Evolutionary conservation across 192 early-diverging fungal genomes (phyloP), one percentile per base, ranked within the genome.

Genomic region (Mortierella hygrophila): DNA sequence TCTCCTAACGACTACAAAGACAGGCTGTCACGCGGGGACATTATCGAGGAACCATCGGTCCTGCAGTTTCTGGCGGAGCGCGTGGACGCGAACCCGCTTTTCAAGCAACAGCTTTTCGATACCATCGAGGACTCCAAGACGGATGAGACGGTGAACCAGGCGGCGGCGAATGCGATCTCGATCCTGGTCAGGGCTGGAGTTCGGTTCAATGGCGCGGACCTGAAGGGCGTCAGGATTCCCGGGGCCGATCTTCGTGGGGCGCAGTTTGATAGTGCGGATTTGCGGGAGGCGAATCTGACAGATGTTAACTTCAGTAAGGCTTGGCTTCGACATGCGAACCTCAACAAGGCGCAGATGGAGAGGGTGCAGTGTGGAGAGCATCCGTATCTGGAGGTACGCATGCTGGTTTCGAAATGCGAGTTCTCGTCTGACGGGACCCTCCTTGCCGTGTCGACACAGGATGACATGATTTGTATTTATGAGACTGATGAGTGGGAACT

Each of bases 31-130:
- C 44, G n/a, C 10, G 9, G 11, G 9, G n/a, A 23, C 13, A 29
- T 74, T 49, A 26, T 74, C 11, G 26, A 29, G 13, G 72, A 74
- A 46, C 72, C 72, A 0, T 74, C 72, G 46, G 47, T 74, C 29
- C 29, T 74, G 29, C 72, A 47, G 46, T 74, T 74, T 29, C n/a
- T 74, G 72, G 72, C 42, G 6, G 72, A 74, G n/a, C 72, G 72
- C 41, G 72, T 74, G 23, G 42, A 74, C 1, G 23, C 29, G 46
- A 29, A 52, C 9, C 29, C 44, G 7, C 23, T 49, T 47, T 74
- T 74, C 11, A 74, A 74, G 72, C 0, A n/a, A 15, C 72, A 54
- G 72, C 72, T 74, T 29, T 23, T 49, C 0, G 46, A 15, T 0
- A 18, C 47, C 16, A 54, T 74, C n/a, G 72, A 74, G 44, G 20